These are phyloP conservation scores for Aspergillus carbonarius DNA, from an alignment of 2,329 filamentous ascomycete genomes.

Conservation along the genomic window DNA sequence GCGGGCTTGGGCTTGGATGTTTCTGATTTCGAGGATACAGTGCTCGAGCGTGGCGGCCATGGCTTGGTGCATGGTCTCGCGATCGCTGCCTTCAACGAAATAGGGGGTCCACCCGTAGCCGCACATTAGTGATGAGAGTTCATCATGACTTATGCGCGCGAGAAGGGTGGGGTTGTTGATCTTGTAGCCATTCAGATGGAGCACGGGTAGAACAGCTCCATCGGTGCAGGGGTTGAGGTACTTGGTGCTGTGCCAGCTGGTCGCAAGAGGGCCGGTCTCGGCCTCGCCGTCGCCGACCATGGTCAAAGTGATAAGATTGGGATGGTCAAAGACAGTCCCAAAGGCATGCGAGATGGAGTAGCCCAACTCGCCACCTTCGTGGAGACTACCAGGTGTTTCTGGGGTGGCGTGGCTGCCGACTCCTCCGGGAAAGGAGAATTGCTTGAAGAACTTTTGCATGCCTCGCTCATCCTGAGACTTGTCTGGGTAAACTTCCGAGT, in stretches of 20 bases:
- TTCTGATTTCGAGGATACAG: slow-evolving; percentile 67
- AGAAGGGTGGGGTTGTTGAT: slow-evolving; percentile 78
- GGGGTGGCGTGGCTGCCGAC: slow-evolving; percentile 76
- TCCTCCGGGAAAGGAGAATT: slow-evolving; percentile 78
- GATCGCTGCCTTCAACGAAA: slow-evolving; percentile 74
- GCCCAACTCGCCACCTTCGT: slow-evolving; percentile 79
- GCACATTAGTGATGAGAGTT: slow-evolving; percentile 66
- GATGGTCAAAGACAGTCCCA: slow-evolving; percentile 72
- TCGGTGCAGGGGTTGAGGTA: slow-evolving; percentile 78
- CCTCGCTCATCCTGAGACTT: slow-evolving; percentile 68
- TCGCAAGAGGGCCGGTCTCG: slow-evolving; percentile 77
- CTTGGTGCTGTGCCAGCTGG: slow-evolving; percentile 79
- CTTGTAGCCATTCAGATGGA: slow-evolving; percentile 82
- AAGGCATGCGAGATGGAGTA: slow-evolving; percentile 79
- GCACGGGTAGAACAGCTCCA: slow-evolving; percentile 72
- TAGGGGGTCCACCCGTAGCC: slow-evolving; percentile 79
- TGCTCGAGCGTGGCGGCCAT: slow-evolving; percentile 76
- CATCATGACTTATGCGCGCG: slow-evolving; percentile 70
- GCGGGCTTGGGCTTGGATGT: slow-evolving; percentile 69
- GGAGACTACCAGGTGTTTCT: slow-evolving; percentile 73
- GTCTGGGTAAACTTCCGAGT: slow-evolving; percentile 74
- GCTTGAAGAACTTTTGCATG: slow-evolving; percentile 75
- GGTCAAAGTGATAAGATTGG: slow-evolving; percentile 70
- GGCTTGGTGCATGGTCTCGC: slow-evolving; percentile 75
- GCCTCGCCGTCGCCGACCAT: slow-evolving; percentile 80